These are phyloP conservation scores for Ceratocystis cubensis DNA, from an alignment of 2,329 filamentous ascomycete genomes.

Conservation along the genomic window DNA sequence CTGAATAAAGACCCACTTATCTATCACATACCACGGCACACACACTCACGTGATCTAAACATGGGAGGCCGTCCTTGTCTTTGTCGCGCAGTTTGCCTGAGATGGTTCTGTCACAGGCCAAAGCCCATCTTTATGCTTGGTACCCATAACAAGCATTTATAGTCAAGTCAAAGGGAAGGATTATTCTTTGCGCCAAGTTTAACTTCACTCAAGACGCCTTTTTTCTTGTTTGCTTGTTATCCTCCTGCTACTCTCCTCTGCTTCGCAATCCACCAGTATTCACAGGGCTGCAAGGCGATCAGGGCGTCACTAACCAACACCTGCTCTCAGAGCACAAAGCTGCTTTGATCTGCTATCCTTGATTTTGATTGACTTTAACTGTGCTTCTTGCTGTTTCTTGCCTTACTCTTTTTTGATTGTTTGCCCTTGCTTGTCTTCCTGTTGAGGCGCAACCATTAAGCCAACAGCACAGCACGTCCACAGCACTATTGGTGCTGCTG, in stretches of 20 bases:
- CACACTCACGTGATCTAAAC: not conserved
- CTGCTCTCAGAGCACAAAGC: not conserved
- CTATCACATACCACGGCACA: not conserved
- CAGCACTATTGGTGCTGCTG: not conserved
- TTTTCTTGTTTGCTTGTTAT: not conserved
- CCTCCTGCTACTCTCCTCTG: not conserved
- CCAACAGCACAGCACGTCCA: not conserved
- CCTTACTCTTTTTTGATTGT: too few relatives aligned
- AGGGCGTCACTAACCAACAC: not conserved
- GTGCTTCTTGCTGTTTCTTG: too few relatives aligned
- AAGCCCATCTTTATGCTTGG: not conserved
- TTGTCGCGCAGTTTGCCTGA: not conserved
- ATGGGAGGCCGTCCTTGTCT: not conserved
- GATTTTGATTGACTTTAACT: too few relatives aligned
- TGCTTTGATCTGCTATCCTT: too few relatives aligned
- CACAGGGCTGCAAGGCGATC: not conserved
- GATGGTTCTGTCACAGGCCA: conserved; percentile 1
- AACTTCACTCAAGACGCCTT: not conserved
- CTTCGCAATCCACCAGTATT: not conserved
- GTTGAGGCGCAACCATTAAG: not conserved
- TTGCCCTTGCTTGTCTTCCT: too few relatives aligned
- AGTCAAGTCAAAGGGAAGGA: not conserved
- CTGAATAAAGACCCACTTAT: not conserved
- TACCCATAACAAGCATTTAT: not conserved
- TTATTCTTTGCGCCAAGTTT: conserved; percentile 1